A percentile compares a stretch with the other conserved stretches of the same genome.
Evolutionary conservation across 805 yeast species (phyloP).

Genomic region (Pichia exigua): DNA sequence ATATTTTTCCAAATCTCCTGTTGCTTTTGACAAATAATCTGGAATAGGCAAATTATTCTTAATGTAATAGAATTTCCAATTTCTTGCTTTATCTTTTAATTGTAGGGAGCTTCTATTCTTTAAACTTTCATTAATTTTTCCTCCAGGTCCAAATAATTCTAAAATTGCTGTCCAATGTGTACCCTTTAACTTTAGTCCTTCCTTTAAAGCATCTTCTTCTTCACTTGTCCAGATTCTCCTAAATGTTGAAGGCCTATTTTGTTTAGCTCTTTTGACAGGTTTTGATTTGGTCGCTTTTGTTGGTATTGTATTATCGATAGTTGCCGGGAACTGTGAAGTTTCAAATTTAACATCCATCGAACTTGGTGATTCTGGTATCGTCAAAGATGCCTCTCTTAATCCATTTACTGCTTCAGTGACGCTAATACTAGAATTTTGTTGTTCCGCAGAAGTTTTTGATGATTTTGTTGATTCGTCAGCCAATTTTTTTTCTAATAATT

Average conservation of each 20-base stretch:
- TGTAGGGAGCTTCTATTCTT: conserved; percentile 89
- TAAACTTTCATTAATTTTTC: conserved; percentile 70
- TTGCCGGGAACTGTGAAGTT: background rate
- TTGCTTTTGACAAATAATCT: conserved; percentile 68
- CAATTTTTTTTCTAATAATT: background rate
- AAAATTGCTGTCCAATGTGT: conserved; percentile 92
- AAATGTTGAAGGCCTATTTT: conserved; percentile 26
- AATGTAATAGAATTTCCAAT: conserved; percentile 83
- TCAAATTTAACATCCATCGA: background rate
- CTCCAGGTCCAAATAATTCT: conserved; percentile 92
- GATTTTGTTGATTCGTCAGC: background rate
- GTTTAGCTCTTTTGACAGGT: conserved; percentile 14
- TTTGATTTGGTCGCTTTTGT: background rate
- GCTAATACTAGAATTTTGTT: background rate
- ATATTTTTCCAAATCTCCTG: conserved; percentile 62
- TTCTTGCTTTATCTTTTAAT: conserved; percentile 91
- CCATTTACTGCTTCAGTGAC: background rate
- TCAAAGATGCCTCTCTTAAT: background rate
- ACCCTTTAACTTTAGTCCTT: conserved; percentile 76
- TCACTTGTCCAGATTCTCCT: conserved; percentile 81
- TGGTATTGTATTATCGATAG: background rate
- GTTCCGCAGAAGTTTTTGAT: background rate
- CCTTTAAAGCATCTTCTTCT: conserved; percentile 78
- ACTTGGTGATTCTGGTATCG: background rate
- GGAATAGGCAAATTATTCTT: conserved; percentile 76